Evolutionary conservation across 805 yeast genomes (phyloP), one percentile per base, ranked within the genome.

Genomic region (Metschnikowia hibisci): DNA sequence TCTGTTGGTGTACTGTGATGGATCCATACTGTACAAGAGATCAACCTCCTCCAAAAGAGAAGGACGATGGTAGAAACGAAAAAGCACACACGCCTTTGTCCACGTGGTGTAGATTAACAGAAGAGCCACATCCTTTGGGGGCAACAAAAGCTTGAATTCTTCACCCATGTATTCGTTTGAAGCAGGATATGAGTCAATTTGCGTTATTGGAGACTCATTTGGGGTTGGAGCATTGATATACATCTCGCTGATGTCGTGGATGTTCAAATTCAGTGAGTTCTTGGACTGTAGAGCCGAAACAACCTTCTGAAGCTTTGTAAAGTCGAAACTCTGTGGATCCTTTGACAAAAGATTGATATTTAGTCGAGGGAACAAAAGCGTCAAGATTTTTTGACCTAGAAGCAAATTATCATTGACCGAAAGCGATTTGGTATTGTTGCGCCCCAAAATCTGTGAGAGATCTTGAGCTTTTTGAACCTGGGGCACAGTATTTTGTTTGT

Each of bases 21-120:
- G 91, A 54, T 84, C 89, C 8, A 86, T 74, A 34, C 81, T 83
- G 62, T 87, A 88, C 22, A 88, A 65, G 43, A 84, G 78, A 52
- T 85, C 90, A 22, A 88, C 68, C 51, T 85, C 89, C 48, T 78
- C 77, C 41, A 84, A 72, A 47, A 88, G 76, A 2, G 90, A 80
- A 1, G 96, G 96, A 26, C 96, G 67, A 57, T 89, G 96, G 59
- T 87, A 85, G 60, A 89, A 88, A 43, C 95, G 71, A 59, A 88
- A 86, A 41, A 89, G 67, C 4, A 87, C 88, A 62, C 95, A 87
- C 0, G 95, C 95, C 52, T 82, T 80, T 48, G 81, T 79, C 95
- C 96, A 89, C 1, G 90, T 84, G 34, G 82, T 78, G 46, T 80
- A 78, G 16, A 89, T 81, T 47, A 88, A 70, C 51, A 78, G 78